Base-by-base conservation (phyloP, 2,329 filamentous ascomycete genomes). In the Colletotrichum graminicola region DNA sequence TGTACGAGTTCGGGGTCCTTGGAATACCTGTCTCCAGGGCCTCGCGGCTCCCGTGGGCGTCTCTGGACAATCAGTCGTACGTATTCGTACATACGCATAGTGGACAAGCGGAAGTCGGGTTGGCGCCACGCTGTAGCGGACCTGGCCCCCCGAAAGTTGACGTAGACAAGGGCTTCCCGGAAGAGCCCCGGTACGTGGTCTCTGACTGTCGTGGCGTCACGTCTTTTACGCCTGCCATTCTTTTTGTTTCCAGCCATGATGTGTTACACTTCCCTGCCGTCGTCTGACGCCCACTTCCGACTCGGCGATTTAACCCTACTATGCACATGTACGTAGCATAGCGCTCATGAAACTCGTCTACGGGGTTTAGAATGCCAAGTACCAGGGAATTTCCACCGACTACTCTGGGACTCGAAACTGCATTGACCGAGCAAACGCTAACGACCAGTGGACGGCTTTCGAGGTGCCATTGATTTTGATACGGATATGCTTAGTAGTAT, bases 401-500 rank as follows among this genome's bases (percentile, higher is more conserved):
- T 66, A 66, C 47, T 66, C 62, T 70, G 26, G 21, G 18, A 41
- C 51, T 43, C 41, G 61, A 54, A 43, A 56, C 32, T 47, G 36
- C 56, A 23, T 39, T 32, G 49, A 29, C 26, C 36, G 36, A 45
- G 47, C 39, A 47, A 66, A 29, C 34, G 64, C 26, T 34, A 29
- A 43, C 26, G 45, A 23, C 51, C 14, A 29, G 55, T 60, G 54
- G 23, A 7, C 5, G 23, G 56, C 29, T 34, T 41, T 56, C 23
- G 41, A 51, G 41, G 51, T 61, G 67, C 62, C 63, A 43, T 67
- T 57, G 56, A 34, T 52, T 32, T 57, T 57, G 56, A 62, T 62
- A 64, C 67, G 51, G 18, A 23, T 67, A 56, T 41, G 67, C 54
- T 61, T 55, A n/a, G n/a, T n/a, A n/a, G n/a, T n/a, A 66, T 70